Base-by-base conservation (phyloP, 768 basidiomycete species). In the Termitomyces sp. region DNA sequence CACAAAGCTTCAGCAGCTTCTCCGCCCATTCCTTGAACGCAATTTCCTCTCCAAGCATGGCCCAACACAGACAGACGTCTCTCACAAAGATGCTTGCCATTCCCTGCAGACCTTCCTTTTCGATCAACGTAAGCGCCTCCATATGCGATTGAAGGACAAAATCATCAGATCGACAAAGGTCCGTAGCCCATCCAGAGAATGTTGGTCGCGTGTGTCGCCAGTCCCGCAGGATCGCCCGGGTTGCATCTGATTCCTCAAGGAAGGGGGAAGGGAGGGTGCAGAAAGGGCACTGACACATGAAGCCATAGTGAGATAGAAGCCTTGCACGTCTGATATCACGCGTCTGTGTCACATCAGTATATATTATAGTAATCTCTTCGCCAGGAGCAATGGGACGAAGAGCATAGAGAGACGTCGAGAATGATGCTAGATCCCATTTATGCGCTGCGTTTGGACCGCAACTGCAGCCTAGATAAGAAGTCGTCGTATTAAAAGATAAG, bases 351-450 rank as follows among this genome's bases (percentile, higher is more conserved):
- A 74, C 71, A 56, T 79, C 73, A 40, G 75, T 71, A 63, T 80
- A 80, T 16, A 74, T 74, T 54, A 75, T 76, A n/a, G 70, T 70
- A 30, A 80, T 76, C 54, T 80, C 79, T 55, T 78, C 77, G 7
- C 74, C 75, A 0, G 62, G 63, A 26, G 56, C 52, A 53, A 79
- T 76, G 22, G 67, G 59, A 6, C 78, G 70, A 9, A 78, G 67
- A 3, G 79, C 74, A 57, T 76, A 77, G 32, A 80, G 62, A 3
- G 72, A 69, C 11, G 71, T 63, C 3, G 76, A 73, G 55, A 79
- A 71, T 1, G 70, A 69, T 3, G 67, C 61, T 16, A 66, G 64
- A 54, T 78, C 70, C 77, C 79, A 81, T 60, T 72, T 75, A 28
- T 75, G 63, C 11, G 71, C 71, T 3, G 74, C 75, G 60, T 79